Base-by-base conservation (phyloP, 768 basidiomycete genomes). In the Myochromella boudieri region DNA sequence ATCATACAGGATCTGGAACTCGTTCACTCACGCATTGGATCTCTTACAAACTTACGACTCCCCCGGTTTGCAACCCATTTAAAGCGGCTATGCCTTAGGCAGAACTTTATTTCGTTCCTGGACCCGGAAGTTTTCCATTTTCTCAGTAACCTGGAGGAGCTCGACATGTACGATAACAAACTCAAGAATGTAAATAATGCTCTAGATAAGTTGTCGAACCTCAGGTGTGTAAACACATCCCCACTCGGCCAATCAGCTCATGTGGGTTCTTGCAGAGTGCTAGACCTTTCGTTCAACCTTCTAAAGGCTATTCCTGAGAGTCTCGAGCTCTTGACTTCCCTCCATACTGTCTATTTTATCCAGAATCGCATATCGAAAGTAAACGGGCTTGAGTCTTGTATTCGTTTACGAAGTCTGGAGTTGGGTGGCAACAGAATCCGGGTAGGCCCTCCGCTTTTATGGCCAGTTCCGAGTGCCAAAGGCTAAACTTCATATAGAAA, bases 81-180 rank as follows among this genome's bases (percentile, higher is more conserved):
- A 46, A 85, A 77, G 66, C 81, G 74, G 38, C 71, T 97, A 8
- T 94, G 90, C 68, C 74, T 97, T 18, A 78, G 94, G 28, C 93
- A 95, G 68, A 97, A 97, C 64, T 77, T 78, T 46, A 80, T 97
- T 52, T 74, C 84, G 1, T 67, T 69, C 21, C 75, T 97, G 36
- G 82, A 94, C 53, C 80, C 87, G 3, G 77, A 79, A 12, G 80
- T 84, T 8, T 91, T 95, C 57, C 70, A 71, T 24, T 68, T 75
- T 25, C 65, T 97, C 46, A 75, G 62, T 10, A 74, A 80, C 36
- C 68, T 99, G 27, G 89, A 93, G 60, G 97, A 98, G 53, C 66
- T 98, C 48, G 97, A 99, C 68, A 58, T 97, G 52, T 99, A 98
- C 62, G 97, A 99, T 65, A 99, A 99, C 70, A 86, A 91, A 63